Percentiles rank a stretch among this genome's conserved stretches.
Conservation (phyloP, 306 rosid genomes). For the Macrotyloma uniflorum region DNA sequence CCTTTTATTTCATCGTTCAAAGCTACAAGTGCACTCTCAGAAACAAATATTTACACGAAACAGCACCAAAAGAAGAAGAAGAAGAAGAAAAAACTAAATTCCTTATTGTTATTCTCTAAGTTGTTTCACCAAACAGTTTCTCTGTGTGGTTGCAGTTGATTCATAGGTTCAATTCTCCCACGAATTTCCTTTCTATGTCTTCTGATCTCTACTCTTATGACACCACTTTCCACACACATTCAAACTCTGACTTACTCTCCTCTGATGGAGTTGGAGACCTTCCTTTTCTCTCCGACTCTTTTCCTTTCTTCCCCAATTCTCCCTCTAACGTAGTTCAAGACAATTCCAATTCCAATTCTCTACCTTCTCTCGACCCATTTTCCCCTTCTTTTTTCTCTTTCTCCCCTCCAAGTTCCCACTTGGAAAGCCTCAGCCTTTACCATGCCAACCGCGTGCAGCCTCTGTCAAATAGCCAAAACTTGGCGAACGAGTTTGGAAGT, state of each 20-base stretch:
- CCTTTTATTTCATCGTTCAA: constrained; percentile 22
- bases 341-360: constrained; percentile 32
- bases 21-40: neutral
- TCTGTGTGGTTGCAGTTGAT: neutral
- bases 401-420: constrained; percentile 62
- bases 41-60: constrained; percentile 26
- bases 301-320: constrained; percentile 48
- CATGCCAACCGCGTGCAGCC: constrained; percentile 22
- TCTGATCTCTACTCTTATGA: constrained; percentile 61
- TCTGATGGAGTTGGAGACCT: constrained; percentile 53
- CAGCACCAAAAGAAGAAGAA: neutral
- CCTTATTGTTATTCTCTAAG: neutral
- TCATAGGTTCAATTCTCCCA: neutral
- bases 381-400: constrained; percentile 49
- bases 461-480: neutral
- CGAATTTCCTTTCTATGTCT: constrained; percentile 59
- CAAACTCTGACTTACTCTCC: constrained; percentile 38
- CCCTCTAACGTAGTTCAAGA: constrained; percentile 50
- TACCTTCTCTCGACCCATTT: constrained; percentile 45
- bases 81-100: neutral
- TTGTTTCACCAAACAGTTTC: neutral
- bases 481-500: constrained; percentile 41
- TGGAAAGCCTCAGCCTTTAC: constrained; percentile 48
- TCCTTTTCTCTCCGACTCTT: constrained; percentile 49
- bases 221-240: constrained; percentile 43